phyloP scores from a whole-genome alignment of 352 stramenopile species.

The Phytophthora pistaciae region DNA sequence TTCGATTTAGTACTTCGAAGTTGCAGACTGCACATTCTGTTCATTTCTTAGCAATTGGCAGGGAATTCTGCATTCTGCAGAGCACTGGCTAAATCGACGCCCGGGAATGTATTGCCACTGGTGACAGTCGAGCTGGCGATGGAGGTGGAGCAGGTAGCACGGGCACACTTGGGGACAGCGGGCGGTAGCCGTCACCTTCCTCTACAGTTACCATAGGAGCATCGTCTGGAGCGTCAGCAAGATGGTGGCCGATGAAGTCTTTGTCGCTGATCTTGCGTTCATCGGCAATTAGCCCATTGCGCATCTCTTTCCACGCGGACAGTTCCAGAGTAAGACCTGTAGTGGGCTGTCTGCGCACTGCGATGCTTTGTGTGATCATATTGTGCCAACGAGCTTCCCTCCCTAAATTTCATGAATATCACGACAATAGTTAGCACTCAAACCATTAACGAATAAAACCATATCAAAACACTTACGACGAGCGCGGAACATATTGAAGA shows the following conservation, averaged over 20 bases:
- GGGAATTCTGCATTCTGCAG: not conserved
- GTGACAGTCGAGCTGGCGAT: conserved; percentile 11
- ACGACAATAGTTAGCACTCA: conserved; percentile 6
- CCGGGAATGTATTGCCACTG: not conserved
- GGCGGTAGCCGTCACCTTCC: conserved; percentile 53
- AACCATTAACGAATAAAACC: not conserved
- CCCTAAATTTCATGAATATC: conserved; percentile 9
- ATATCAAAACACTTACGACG: conserved; percentile 32
- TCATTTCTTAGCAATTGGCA: no score
- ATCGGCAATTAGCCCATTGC: conserved; percentile 54
- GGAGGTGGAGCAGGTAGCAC: conserved; percentile 28
- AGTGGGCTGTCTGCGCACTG: conserved; percentile 25
- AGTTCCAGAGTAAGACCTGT: conserved; percentile 52
- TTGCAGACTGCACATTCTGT: no score
- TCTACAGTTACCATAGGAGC: conserved; percentile 41
- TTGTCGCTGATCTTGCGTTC: conserved; percentile 53
- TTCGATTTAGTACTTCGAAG: no score
- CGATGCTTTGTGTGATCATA: conserved; percentile 27
- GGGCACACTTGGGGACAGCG: conserved; percentile 46
- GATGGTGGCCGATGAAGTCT: conserved; percentile 19
- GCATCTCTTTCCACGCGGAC: conserved; percentile 66
- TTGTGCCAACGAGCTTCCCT: conserved; percentile 32
- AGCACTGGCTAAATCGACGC: conserved; percentile 14
- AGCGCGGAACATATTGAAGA: conserved; percentile 34
- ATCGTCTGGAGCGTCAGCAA: conserved; percentile 22